Conservation (phyloP, 78 protist species). For the Emiliania huxleyi region DNA sequence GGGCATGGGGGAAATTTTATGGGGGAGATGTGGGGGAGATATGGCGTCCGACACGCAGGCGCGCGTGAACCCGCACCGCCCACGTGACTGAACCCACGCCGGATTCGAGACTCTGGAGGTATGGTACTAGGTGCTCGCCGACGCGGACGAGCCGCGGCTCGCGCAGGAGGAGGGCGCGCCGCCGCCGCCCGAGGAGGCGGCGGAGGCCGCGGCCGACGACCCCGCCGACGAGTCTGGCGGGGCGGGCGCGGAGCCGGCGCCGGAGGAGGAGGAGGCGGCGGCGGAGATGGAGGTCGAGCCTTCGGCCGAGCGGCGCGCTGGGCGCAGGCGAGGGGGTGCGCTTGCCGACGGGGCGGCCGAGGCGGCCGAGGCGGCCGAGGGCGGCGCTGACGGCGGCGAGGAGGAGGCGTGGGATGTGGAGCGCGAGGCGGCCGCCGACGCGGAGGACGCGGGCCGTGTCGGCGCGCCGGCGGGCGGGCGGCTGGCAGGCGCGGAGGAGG, state of each 20-base stretch:
- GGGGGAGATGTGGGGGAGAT: no score
- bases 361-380: background rate
- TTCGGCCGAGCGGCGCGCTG: background rate
- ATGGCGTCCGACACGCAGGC: no score
- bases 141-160: constrained; percentile 47
- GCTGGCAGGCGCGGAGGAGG: constrained; percentile 2
- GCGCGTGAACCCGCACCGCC: no score
- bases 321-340: background rate
- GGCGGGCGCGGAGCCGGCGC: background rate
- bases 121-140: constrained; percentile 58
- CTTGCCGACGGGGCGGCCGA: background rate
- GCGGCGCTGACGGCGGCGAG: background rate
- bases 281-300: background rate
- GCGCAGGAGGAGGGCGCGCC: background rate
- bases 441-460: background rate
- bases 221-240: background rate
- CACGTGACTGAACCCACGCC: no score
- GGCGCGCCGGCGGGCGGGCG: background rate
- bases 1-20: no score
- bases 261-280: background rate
- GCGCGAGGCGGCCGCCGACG: background rate
- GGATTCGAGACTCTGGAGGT: no score
- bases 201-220: background rate
- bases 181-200: background rate
- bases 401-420: background rate